These are phyloP conservation scores for Hypseocharis bilobata DNA, from an alignment of 441 rosid genomes.

Conservation along the genomic window DNA sequence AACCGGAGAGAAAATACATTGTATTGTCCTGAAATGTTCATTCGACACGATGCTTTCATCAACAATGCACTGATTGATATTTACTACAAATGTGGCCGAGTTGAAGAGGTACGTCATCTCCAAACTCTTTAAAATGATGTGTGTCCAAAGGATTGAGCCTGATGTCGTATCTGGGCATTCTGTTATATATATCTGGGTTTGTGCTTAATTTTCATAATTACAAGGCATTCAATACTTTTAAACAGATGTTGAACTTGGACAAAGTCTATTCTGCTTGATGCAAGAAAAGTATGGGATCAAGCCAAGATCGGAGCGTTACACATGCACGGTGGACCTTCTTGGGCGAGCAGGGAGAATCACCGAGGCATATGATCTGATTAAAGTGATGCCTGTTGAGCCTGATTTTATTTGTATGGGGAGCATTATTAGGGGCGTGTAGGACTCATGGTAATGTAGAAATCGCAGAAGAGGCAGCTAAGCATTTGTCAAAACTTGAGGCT, in stretches of 20 bases:
- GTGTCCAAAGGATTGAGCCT: slow-evolving; percentile 37
- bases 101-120: slow-evolving; percentile 39
- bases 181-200: slow-evolving; percentile 56
- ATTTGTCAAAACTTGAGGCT: slow-evolving; percentile 59
- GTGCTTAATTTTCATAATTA: slow-evolving; percentile 46
- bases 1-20: slow-evolving; percentile 50
- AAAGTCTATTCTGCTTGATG: slow-evolving; percentile 47
- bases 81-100: slow-evolving; percentile 56
- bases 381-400: slow-evolving; percentile 53
- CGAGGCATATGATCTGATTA: slow-evolving; percentile 51
- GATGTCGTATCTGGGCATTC: slow-evolving; percentile 80
- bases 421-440: slow-evolving; percentile 74
- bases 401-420: slow-evolving; percentile 86
- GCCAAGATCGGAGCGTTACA: slow-evolving; percentile 70
- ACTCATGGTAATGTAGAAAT: slow-evolving; percentile 53
- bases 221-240: slow-evolving; percentile 50
- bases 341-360: slow-evolving; percentile 58
- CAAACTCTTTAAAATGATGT: slow-evolving; percentile 45
- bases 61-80: slow-evolving; percentile 58
- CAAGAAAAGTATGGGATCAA: slow-evolving; percentile 46
- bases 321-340: slow-evolving; percentile 73
- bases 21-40: slow-evolving; percentile 35
- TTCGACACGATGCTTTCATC: slow-evolving; percentile 52
- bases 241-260: slow-evolving; percentile 61
- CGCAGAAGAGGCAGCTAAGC: slow-evolving; percentile 51